A percentile compares a stretch with the other conserved stretches of the same genome.
phyloP scores from a whole-genome alignment of 2,329 filamentous ascomycete species.

The Lojkania enalia region DNA sequence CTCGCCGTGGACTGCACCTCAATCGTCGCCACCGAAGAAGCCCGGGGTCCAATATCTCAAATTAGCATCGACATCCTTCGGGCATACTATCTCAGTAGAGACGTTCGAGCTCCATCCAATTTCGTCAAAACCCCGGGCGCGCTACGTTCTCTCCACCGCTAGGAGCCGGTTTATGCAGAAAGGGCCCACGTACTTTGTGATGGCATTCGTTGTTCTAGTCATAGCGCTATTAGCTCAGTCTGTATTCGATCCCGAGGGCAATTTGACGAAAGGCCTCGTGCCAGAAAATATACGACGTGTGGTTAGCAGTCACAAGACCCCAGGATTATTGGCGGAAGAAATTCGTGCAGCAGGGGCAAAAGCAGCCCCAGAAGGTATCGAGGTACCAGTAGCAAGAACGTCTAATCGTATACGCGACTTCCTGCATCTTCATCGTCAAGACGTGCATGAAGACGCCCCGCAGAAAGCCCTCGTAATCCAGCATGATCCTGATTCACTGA shows the following conservation, averaged over 20 bases:
- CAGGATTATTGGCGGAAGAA: conserved; percentile 33
- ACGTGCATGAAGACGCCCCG: conserved; percentile 14
- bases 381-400: conserved; percentile 30
- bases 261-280: conserved; percentile 54
- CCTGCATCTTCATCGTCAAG: conserved; percentile 30
- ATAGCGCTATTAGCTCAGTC: conserved; percentile 65
- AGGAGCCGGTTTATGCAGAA: conserved; percentile 53
- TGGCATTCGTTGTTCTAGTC: conserved; percentile 62
- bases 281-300: conserved; percentile 54
- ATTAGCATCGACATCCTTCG: conserved; percentile 79
- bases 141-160: conserved; percentile 71
- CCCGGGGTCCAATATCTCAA: conserved; percentile 65
- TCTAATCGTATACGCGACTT: conserved; percentile 39
- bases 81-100: conserved; percentile 78
- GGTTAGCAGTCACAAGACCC: conserved; percentile 30
- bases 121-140: conserved; percentile 54
- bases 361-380: conserved; percentile 27
- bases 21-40: conserved; percentile 24
- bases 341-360: conserved; percentile 22
- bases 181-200: conserved; percentile 59
- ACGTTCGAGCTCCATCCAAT: conserved; percentile 67
- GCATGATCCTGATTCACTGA: conserved; percentile 44
- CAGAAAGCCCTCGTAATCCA: conserved; percentile 49
- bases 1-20: conserved; percentile 37
- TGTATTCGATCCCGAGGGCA: conserved; percentile 56